Percentiles rank a stretch among this genome's conserved stretches.
Evolutionary conservation across 2,329 filamentous ascomycete genomes (phyloP).

Genomic region (Curvularia sp.): DNA sequence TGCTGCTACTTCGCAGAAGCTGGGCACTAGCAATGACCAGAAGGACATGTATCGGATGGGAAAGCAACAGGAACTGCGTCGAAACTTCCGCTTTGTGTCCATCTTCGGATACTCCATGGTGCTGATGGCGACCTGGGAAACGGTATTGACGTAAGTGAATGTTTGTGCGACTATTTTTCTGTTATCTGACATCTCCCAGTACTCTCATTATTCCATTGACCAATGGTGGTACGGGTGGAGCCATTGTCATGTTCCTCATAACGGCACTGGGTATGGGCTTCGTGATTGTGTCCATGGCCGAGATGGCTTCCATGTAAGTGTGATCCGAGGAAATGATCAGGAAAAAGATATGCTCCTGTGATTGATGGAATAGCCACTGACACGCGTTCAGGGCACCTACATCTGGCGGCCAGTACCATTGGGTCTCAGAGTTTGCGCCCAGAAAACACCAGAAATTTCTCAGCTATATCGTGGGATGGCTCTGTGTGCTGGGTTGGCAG

Average conservation of each 20-base stretch:
- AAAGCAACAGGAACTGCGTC: constrained; percentile 35
- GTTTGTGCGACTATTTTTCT: too few relatives aligned
- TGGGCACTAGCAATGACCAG: constrained; percentile 20
- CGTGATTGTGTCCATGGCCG: constrained; percentile 37
- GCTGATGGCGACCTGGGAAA: constrained; percentile 41
- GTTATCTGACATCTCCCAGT: constrained; percentile 14
- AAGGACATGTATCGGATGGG: constrained; percentile 42
- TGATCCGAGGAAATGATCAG: background rate
- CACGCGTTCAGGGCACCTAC: constrained; percentile 31
- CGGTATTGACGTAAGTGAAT: constrained; percentile 22
- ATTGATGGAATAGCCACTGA: constrained; percentile 6
- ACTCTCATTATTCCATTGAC: constrained; percentile 30
- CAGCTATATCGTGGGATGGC: constrained; percentile 48
- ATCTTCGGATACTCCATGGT: constrained; percentile 39
- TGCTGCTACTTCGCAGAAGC: background rate
- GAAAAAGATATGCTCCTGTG: background rate
- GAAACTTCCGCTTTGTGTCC: constrained; percentile 38
- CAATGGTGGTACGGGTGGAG: constrained; percentile 37
- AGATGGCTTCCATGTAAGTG: constrained; percentile 32
- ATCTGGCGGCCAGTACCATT: constrained; percentile 40
- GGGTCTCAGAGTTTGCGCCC: constrained; percentile 40
- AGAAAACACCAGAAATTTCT: constrained; percentile 33
- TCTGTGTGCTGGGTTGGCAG: constrained; percentile 53
- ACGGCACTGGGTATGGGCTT: constrained; percentile 33
- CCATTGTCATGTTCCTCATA: constrained; percentile 35